Evolutionary conservation across 208 protist genomes (phyloP), one percentile per base, ranked within the genome.

Genomic region (Wallacemonas sp.): DNA sequence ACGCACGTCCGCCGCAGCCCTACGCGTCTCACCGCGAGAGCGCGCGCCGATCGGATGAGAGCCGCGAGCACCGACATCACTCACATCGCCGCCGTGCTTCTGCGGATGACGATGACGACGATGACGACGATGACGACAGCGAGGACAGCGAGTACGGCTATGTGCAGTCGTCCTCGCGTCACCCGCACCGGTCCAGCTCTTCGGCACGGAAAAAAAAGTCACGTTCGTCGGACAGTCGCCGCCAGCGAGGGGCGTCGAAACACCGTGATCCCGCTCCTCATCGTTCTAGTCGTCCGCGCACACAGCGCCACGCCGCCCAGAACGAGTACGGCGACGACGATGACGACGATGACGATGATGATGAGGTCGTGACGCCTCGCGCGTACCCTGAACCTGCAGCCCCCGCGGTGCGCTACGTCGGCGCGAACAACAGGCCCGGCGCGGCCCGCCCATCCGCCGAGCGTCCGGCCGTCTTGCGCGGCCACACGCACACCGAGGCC

Each of bases 381-480:
- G 18, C 48, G 48, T 55, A 55, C 26, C 48, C 48, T 0, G 20
- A 11, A 4, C 20, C 7, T 4, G 23, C 52, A 14, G n/a, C 8
- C 7, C 52, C 36, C 31, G 52, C 14, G 16, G 31, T 59, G 20
- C 52, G 52, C 5, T 59, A 59, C 32, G 52, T 59, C 7, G 52
- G 52, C 31, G 52, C 52, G n/a, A 59, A 59, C 52, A 59, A 41
- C 31, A 59, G 36, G 26, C 52, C 52, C 0, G 44, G 44, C 7
- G 16, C 44, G 44, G 12, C 44, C 8, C 44, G 44, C 20, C 12
- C 44, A 14, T 41, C 36, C 7, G 10, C 14, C 14, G 36, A 41
- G 36, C 36, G 36, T 41, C 36, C 36, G 10, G 36, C 36, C n/a
- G n/a, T n/a, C n/a, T n/a, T n/a, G n/a, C n/a, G n/a, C n/a, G n/a